Base-by-base conservation (phyloP, 352 stramenopile genomes). In the Plasmopara viticola region DNA sequence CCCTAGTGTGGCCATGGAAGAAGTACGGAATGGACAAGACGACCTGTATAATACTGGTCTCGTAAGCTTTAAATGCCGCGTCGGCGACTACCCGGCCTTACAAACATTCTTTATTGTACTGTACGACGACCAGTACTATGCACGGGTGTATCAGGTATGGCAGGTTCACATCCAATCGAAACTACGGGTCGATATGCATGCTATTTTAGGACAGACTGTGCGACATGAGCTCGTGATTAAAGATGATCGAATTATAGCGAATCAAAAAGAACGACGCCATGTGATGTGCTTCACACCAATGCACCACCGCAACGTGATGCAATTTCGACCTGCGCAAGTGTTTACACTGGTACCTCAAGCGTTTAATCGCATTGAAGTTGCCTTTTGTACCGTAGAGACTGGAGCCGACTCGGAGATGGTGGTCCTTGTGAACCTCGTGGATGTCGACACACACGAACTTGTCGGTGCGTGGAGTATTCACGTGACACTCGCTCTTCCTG, bases 81-180 rank as follows among this genome's bases (percentile, higher is more conserved):
- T 91, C 0, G 79, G 73, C 5, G 68, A 79, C 35, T 96, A 95
- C 60, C 90, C 91, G 10, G 70, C 65, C n/a, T 62, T 89, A 9
- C 86, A 94, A 38, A 73, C 83, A 37, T 98, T 98, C 63, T 95
- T 93, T 62, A 54, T 98, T 2, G 66, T 97, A 12, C 41, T 96
- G 0, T 97, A 96, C 62, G 71, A 87, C 25, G 88, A 97, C 68
- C 67, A 74, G 58, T 96, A 82, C 66, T 86, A 87, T 48, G 83
- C 84, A 0, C 56, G 54, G 15, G 62, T 95, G 43, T 72, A 82
- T 56, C 79, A 95, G 52, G 79, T 92, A 9, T 96, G 87, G 87
- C 80, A 89, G 48, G 59, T 94, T 35, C 74, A 72, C 28, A 73
- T 93, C 37, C 82, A 93, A 50, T 70, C 81, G 10, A 82, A 80